These are phyloP conservation scores for Poronia punctata DNA, from an alignment of 495 filamentous ascomycete species.

Conservation along the genomic window DNA sequence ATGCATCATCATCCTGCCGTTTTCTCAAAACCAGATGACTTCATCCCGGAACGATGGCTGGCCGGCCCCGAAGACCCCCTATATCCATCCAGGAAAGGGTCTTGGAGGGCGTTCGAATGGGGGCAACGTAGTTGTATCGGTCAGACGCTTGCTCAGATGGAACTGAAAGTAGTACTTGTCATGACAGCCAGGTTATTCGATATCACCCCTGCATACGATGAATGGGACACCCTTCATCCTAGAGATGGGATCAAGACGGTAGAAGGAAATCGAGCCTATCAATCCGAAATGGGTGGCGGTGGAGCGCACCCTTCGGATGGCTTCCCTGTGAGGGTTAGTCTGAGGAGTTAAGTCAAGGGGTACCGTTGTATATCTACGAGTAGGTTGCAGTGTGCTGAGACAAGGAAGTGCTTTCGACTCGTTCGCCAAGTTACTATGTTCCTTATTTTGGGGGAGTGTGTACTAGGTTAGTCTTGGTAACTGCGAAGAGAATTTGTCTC, in stretches of 20 bases:
- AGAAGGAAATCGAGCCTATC: constrained; percentile 20
- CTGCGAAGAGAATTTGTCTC: too few species aligned
- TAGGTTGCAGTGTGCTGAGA: too few species aligned
- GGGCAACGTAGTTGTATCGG: constrained; percentile 39
- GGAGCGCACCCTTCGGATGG: constrained; percentile 23
- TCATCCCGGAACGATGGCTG: constrained; percentile 39
- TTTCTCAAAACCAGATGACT: constrained; percentile 28
- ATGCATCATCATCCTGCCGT: constrained; percentile 20
- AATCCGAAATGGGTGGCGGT: constrained; percentile 14
- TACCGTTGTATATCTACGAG: too few species aligned
- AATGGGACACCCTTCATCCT: constrained; percentile 20
- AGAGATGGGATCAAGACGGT: constrained; percentile 10
- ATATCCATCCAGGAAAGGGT: constrained; percentile 23
- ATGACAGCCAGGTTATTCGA: constrained; percentile 34
- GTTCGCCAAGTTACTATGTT: too few species aligned
- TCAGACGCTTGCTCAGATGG: constrained; percentile 33
- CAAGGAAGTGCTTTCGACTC: too few species aligned
- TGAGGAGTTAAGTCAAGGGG: constrained; percentile 3
- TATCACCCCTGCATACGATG: constrained; percentile 31
- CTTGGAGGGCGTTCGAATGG: constrained; percentile 35
- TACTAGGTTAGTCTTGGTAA: too few species aligned
- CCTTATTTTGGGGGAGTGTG: too few species aligned
- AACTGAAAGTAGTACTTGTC: constrained; percentile 28
- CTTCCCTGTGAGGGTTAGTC: constrained; percentile 16
- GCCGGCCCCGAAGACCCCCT: constrained; percentile 12